Evolutionary conservation across 2,329 filamentous ascomycete genomes (phyloP), one percentile per base, ranked within the genome.

Genomic region (Mollisia scopiformis): DNA sequence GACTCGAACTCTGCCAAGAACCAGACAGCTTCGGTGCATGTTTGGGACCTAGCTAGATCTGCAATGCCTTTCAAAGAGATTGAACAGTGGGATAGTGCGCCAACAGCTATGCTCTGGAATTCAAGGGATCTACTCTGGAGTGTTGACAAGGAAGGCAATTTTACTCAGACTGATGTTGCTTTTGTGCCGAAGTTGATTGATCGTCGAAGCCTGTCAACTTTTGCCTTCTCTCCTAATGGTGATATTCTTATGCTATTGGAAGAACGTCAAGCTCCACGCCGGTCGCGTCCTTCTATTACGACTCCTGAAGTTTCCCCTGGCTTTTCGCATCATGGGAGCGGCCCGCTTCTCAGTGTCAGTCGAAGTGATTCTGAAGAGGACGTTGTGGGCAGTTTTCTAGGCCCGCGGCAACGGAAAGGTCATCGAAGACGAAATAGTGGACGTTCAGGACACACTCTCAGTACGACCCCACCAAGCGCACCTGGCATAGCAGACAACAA

Each of bases 41-140:
- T 90, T 21, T 90, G 87, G 86, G 88, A 90, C 69, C 75, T 90
- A n/a, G 87, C 85, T 6, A 79, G 88, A 31, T 85, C 87, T 1
- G 84, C 85, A 1, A 82, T 90, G 78, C 86, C 87, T 0, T 89
- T 87, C 69, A 88, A 88, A 65, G 84, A 88, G 66, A 81, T 90
- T 50, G 83, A 87, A 61, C 76, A 82, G 39, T 89, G 88, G 64
- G 81, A 84, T 23, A 78, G 71, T 28, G 82, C 85, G 2, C 87
- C 87, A 1, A 81, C 79, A 8, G 81, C 81, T 1, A 71, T 90
- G 16, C 73, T 88, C 6, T 90, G 88, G 87, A 84, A 84, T 58
- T 82, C 87, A 63, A 82, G 86, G 62, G 86, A 89, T 64, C 79
- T 88, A 49, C 74, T 90, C 0, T 90, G 87, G 87, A 87, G 86